Evolutionary conservation across 352 stramenopile genomes (phyloP).

Genomic region (Pythium monospermum): DNA sequence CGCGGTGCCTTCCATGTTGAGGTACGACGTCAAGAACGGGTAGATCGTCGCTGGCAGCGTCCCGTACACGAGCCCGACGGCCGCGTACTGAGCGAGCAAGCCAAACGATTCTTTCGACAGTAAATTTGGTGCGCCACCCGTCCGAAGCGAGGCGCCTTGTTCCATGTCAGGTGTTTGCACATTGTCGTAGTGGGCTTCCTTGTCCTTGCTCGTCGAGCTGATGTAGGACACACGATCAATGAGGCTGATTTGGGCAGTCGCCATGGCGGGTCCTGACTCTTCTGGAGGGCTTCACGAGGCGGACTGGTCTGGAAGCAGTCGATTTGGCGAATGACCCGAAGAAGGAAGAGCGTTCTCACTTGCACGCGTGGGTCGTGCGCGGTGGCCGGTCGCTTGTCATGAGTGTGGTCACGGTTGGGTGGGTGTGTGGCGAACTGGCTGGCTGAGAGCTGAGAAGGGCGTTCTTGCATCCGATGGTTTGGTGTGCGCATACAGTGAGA

Average conservation of each 20-base stretch:
- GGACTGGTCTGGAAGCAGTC: too few species aligned
- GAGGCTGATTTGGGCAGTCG: constrained; percentile 16
- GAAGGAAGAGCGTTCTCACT: too few species aligned
- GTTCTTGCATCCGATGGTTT: too few species aligned
- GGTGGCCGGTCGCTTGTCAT: too few species aligned
- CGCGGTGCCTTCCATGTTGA: constrained; percentile 33
- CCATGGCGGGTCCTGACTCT: not conserved
- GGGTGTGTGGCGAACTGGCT: too few species aligned
- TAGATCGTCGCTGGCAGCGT: constrained; percentile 40
- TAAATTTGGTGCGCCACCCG: constrained; percentile 29
- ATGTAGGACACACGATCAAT: constrained; percentile 31
- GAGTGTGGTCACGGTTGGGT: too few species aligned
- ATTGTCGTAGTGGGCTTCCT: constrained; percentile 13
- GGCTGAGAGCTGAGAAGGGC: too few species aligned
- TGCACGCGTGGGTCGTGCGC: too few species aligned
- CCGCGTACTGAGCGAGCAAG: constrained; percentile 43
- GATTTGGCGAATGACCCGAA: too few species aligned
- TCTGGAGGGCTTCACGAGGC: too few species aligned
- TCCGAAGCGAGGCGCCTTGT: constrained; percentile 32
- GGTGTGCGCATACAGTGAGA: too few species aligned
- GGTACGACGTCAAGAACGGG: constrained; percentile 45
- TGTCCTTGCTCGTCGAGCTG: constrained; percentile 24
- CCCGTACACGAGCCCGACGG: constrained; percentile 43
- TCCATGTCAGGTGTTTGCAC: constrained; percentile 36
- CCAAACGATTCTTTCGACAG: constrained; percentile 30